These are phyloP conservation scores for Monosporascus sp. DNA, from an alignment of 2,329 filamentous ascomycete genomes.

Conservation along the genomic window DNA sequence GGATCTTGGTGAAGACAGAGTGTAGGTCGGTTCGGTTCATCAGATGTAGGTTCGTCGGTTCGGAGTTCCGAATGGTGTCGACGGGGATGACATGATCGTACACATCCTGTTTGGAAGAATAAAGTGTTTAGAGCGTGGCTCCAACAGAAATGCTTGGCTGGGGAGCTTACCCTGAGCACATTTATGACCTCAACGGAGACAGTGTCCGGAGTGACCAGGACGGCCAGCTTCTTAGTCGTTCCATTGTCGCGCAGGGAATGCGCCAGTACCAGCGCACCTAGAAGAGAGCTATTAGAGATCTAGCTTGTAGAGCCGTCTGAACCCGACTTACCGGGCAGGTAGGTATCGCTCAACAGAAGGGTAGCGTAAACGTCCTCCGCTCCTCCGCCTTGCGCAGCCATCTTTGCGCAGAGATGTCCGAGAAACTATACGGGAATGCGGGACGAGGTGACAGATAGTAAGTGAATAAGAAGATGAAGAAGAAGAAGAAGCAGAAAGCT, in stretches of 20 bases:
- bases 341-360: slow-evolving; percentile 85
- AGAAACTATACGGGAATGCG: background rate
- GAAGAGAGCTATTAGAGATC: slow-evolving; percentile 10
- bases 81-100: slow-evolving; percentile 90
- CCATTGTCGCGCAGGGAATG: slow-evolving; percentile 91
- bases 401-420: slow-evolving; percentile 12
- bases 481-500: background rate
- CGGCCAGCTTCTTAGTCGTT: slow-evolving; percentile 78
- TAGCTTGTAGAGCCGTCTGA: slow-evolving; percentile 7
- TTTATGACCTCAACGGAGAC: slow-evolving; percentile 70
- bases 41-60: slow-evolving; percentile 76
- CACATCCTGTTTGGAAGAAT: slow-evolving; percentile 52
- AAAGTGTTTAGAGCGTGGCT: slow-evolving; percentile 3
- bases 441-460: background rate
- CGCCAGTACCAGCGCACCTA: slow-evolving; percentile 87
- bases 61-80: slow-evolving; percentile 68
- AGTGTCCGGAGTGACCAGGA: slow-evolving; percentile 75
- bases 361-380: slow-evolving; percentile 52
- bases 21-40: slow-evolving; percentile 90
- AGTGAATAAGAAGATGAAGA: background rate
- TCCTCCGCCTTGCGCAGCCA: slow-evolving; percentile 21
- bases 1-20: slow-evolving; percentile 94
- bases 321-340: slow-evolving; percentile 70
- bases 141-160: background rate
- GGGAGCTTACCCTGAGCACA: slow-evolving; percentile 63